A percentile compares a stretch with the other conserved stretches of the same genome.
These are phyloP conservation scores for Vicia sativa DNA, from an alignment of 306 rosid genomes.

Conservation along the genomic window DNA sequence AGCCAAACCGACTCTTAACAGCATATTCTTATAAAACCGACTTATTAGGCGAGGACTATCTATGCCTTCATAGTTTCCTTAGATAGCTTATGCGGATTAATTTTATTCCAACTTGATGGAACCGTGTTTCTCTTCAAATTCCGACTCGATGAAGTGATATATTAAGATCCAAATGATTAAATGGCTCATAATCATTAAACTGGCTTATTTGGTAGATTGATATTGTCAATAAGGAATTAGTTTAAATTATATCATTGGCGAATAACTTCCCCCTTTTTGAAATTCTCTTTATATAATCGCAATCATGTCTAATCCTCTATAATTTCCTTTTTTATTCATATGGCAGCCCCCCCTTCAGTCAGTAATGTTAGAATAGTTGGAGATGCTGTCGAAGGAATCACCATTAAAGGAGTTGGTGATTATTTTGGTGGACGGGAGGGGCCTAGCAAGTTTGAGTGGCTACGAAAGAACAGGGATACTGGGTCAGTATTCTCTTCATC, in stretches of 20 bases:
- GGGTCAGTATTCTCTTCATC: slow-evolving; percentile 63
- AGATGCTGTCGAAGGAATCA: slow-evolving; percentile 79
- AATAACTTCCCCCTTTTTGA: neutral
- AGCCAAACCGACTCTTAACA: neutral
- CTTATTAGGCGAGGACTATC: neutral
- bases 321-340: slow-evolving; percentile 28
- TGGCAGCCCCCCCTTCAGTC: slow-evolving; percentile 91
- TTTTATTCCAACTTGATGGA: neutral
- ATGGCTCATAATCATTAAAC: neutral
- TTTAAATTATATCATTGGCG: neutral
- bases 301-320: slow-evolving; percentile 31
- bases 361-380: slow-evolving; percentile 77
- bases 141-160: neutral
- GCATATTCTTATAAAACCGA: neutral
- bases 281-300: neutral
- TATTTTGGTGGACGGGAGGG: slow-evolving; percentile 99
- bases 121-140: neutral
- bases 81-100: neutral
- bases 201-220: slow-evolving; percentile 16
- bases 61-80: neutral
- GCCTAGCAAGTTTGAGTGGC: slow-evolving; percentile 98
- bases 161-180: neutral
- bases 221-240: neutral
- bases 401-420: slow-evolving; percentile 84
- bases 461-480: slow-evolving; percentile 62